Conservation (phyloP, 1,284 basidiomycete species). For the Mycosarcoma maydis region DNA sequence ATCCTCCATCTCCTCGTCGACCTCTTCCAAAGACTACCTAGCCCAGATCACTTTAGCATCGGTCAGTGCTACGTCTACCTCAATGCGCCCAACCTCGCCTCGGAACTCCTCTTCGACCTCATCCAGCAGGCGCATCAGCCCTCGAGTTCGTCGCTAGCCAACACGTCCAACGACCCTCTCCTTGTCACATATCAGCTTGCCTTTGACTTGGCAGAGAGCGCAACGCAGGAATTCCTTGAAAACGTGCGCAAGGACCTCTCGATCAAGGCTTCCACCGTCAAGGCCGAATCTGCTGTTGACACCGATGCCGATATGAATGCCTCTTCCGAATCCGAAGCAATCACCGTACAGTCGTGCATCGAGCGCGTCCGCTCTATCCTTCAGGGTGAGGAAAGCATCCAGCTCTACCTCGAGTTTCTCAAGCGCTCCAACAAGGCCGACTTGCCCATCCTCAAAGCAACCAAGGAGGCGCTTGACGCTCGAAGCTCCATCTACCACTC, state of each 20-base stretch:
- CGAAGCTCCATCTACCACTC: constrained; percentile 66
- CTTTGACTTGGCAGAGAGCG: constrained; percentile 66
- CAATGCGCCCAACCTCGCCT: constrained; percentile 57
- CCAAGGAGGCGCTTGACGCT: constrained; percentile 65
- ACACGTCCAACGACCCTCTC: constrained; percentile 58
- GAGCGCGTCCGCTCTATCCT: constrained; percentile 60
- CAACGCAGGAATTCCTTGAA: constrained; percentile 67
- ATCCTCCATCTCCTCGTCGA: constrained; percentile 65
- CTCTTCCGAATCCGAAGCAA: constrained; percentile 20
- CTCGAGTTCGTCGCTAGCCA: constrained; percentile 52
- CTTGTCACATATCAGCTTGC: constrained; percentile 65
- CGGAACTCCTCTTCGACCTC: constrained; percentile 59
- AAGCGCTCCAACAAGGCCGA: constrained; percentile 65
- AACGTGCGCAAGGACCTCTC: constrained; percentile 55
- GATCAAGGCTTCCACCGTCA: constrained; percentile 26
- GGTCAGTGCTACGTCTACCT: constrained; percentile 67
- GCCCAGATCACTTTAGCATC: constrained; percentile 65
- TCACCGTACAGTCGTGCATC: constrained; percentile 44
- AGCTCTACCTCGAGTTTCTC: constrained; percentile 66
- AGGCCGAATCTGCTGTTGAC: constrained; percentile 19
- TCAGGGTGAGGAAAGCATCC: constrained; percentile 64
- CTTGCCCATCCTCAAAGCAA: constrained; percentile 62
- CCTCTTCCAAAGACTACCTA: constrained; percentile 63
- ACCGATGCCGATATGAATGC: constrained; percentile 50
- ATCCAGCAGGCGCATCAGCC: constrained; percentile 55